Conservation (phyloP, 306 rosid species). For the Rubus parviflorus region DNA sequence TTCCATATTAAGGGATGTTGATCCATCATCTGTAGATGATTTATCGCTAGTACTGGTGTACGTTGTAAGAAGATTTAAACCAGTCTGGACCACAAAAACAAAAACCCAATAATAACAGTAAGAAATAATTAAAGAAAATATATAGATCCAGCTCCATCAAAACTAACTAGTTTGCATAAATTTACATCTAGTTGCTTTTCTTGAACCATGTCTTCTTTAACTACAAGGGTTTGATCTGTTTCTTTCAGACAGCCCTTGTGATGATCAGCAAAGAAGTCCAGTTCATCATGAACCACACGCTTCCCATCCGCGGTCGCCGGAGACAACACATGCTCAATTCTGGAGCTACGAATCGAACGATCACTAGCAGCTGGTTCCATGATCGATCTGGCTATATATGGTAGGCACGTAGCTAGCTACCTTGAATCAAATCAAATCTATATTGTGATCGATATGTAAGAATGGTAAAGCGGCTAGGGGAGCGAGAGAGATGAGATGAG, state of each 20-base stretch:
- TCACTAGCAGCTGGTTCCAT: conserved; percentile 35
- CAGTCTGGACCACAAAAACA: conserved; percentile 34
- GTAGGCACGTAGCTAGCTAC: not conserved
- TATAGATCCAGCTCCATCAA: not conserved
- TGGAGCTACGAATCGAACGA: conserved; percentile 5
- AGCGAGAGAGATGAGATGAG: not conserved
- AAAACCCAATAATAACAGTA: not conserved
- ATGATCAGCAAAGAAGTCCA: conserved; percentile 53
- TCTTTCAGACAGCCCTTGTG: conserved; percentile 4
- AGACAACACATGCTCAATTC: not conserved
- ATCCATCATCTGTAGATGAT: conserved; percentile 37
- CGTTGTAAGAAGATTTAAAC: conserved; percentile 55
- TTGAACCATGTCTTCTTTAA: conserved; percentile 25
- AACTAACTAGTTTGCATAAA: conserved; percentile 23
- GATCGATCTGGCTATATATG: not conserved
- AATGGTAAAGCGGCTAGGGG: not conserved
- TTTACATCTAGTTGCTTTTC: conserved; percentile 33
- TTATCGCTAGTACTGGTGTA: conserved; percentile 30
- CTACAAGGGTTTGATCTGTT: conserved; percentile 13
- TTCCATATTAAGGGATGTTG: conserved; percentile 29
- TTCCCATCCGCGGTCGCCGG: conserved; percentile 12
- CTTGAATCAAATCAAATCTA: not conserved
- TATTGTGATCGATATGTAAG: not conserved
- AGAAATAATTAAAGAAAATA: not conserved
- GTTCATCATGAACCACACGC: conserved; percentile 38